A percentile compares a stretch with the other conserved stretches of the same genome.
These are phyloP conservation scores for Syncephalastrum contaminatum DNA, from an alignment of 371 early-diverging fungal species.

Conservation along the genomic window DNA sequence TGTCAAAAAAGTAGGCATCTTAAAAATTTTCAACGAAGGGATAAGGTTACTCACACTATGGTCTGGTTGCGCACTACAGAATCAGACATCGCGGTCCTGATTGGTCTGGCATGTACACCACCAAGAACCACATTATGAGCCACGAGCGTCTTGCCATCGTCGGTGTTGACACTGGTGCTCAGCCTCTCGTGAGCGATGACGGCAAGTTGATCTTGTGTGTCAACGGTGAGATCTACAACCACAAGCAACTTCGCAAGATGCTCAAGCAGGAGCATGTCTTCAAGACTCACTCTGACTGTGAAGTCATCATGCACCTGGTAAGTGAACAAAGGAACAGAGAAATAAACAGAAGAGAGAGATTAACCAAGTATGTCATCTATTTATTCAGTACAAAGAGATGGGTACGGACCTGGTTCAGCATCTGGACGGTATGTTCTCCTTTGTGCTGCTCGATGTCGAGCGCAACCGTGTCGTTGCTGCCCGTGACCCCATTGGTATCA, in stretches of 20 bases:
- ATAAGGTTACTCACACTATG: background rate
- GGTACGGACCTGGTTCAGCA: slow-evolving; percentile 76
- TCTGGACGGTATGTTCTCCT: slow-evolving; percentile 96
- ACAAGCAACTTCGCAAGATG: slow-evolving; percentile 75
- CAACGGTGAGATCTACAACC: slow-evolving; percentile 99
- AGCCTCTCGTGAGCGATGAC: slow-evolving; percentile 91
- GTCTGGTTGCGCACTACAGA: slow-evolving; percentile 14
- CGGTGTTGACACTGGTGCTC: slow-evolving; percentile 93
- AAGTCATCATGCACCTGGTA: slow-evolving; percentile 92
- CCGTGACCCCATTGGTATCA: slow-evolving; percentile 97
- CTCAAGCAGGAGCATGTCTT: slow-evolving; percentile 73
- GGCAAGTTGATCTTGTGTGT: slow-evolving; percentile 82
- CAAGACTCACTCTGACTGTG: slow-evolving; percentile 96
- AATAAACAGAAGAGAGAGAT: background rate
- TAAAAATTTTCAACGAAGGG: slow-evolving; percentile 14
- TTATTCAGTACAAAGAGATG: slow-evolving; percentile 78
- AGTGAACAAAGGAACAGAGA: slow-evolving; percentile 16
- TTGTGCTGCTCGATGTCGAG: slow-evolving; percentile 86
- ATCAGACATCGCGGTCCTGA: slow-evolving; percentile 97
- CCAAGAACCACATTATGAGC: slow-evolving; percentile 82
- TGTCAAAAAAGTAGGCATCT: slow-evolving; percentile 80
- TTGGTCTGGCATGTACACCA: slow-evolving; percentile 87
- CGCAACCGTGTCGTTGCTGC: slow-evolving; percentile 84
- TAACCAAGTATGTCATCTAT: slow-evolving; percentile 2
- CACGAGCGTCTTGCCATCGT: slow-evolving; percentile 98